phyloP scores from a whole-genome alignment of 805 yeast genomes.

The Saturnispora saitoi region DNA sequence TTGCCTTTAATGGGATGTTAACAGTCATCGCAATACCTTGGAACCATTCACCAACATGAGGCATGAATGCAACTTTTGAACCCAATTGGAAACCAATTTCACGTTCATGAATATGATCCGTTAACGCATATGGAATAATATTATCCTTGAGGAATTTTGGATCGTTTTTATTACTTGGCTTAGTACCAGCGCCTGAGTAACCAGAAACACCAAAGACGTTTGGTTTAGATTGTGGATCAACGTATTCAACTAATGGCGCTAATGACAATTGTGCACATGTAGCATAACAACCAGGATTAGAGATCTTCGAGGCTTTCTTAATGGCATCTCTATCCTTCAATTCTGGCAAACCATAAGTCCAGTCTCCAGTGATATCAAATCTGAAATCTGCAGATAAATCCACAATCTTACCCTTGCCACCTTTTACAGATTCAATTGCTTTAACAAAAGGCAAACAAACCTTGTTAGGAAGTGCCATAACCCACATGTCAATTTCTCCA shows the following conservation, averaged over 20 bases:
- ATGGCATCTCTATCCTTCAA: conserved; percentile 60
- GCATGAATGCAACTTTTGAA: conserved; percentile 74
- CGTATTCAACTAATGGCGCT: conserved; percentile 67
- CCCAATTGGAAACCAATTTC: conserved; percentile 84
- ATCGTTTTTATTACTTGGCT: conserved; percentile 95
- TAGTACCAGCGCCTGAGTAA: conserved; percentile 98
- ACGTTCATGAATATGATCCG: conserved; percentile 94
- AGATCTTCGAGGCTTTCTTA: conserved; percentile 66
- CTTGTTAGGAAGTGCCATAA: conserved; percentile 98
- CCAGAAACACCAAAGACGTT: conserved; percentile 94
- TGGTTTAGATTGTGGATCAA: conserved; percentile 55
- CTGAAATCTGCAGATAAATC: conserved; percentile 95
- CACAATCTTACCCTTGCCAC: conserved; percentile 68
- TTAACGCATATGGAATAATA: conserved; percentile 88
- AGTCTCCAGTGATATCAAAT: conserved; percentile 78
- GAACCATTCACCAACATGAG: conserved; percentile 99
- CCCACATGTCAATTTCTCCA: conserved; percentile 89
- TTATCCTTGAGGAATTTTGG: conserved; percentile 65
- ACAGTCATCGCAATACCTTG: conserved; percentile 95
- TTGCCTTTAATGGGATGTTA: conserved; percentile 72
- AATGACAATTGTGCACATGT: conserved; percentile 94
- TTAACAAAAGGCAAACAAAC: conserved; percentile 86
- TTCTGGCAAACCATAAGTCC: conserved; percentile 97
- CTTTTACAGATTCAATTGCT: conserved; percentile 57
- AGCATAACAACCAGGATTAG: conserved; percentile 99